Evolutionary conservation across 2,329 filamentous ascomycete species (phyloP).

Genomic region (Ceratocystis harringtonii): DNA sequence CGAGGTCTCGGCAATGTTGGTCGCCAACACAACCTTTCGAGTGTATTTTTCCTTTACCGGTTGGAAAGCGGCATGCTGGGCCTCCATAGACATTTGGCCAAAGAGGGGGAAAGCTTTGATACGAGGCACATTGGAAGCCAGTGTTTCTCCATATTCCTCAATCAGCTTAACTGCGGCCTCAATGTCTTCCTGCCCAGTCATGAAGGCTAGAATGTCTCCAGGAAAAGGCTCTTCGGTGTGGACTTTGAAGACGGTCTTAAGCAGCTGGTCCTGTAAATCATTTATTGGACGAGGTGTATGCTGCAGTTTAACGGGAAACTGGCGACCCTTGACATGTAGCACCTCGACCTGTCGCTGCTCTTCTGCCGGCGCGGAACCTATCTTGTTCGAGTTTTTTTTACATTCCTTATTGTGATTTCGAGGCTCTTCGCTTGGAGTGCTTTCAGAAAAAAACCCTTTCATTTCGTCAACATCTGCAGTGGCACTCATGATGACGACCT

Average conservation of each 20-base stretch:
- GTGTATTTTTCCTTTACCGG: conserved; percentile 56
- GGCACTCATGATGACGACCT: conserved; percentile 92
- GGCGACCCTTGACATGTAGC: conserved; percentile 63
- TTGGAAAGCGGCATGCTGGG: conserved; percentile 74
- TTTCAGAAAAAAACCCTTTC: conserved; percentile 45
- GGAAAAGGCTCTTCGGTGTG: conserved; percentile 81
- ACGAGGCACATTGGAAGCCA: conserved; percentile 62
- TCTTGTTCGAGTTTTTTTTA: not conserved
- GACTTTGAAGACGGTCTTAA: conserved; percentile 72
- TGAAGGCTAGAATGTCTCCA: conserved; percentile 82
- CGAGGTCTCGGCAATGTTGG: conserved; percentile 97
- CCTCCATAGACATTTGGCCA: conserved; percentile 72
- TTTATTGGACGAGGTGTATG: conserved; percentile 61
- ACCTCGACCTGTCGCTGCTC: conserved; percentile 14
- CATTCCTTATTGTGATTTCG: not conserved
- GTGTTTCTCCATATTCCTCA: conserved; percentile 58
- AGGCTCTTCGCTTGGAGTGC: not conserved
- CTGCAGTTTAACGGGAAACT: conserved; percentile 66
- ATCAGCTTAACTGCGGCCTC: conserved; percentile 66
- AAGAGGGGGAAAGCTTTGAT: conserved; percentile 66
- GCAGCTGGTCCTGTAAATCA: conserved; percentile 67
- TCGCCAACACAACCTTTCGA: conserved; percentile 79
- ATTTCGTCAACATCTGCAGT: conserved; percentile 79
- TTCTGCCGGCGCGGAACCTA: not conserved
- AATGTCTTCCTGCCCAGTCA: conserved; percentile 87